phyloP scores from a whole-genome alignment of 306 rosid genomes.

The Gillenia trifoliata region DNA sequence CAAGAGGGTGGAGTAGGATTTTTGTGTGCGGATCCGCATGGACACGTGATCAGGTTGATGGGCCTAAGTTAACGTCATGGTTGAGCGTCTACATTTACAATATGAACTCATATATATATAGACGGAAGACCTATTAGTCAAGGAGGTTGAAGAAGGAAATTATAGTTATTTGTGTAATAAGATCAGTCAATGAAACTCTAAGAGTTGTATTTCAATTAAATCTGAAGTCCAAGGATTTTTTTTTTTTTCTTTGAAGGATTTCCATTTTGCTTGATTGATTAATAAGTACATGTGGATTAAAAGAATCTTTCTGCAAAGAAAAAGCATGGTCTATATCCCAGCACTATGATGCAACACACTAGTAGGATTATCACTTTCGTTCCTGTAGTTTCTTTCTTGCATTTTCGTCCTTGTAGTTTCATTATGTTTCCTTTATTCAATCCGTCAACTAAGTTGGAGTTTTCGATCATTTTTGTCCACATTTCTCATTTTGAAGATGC shows the following conservation, averaged over 20 bases:
- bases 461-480: too few relatives aligned
- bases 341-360: constrained; percentile 18
- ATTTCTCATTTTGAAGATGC: too few relatives aligned
- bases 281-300: constrained; percentile 32
- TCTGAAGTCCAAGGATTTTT: not conserved
- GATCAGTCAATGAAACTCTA: constrained; percentile 14
- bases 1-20: too few relatives aligned
- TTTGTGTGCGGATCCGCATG: too few relatives aligned
- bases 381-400: too few relatives aligned
- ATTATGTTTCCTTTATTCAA: too few relatives aligned
- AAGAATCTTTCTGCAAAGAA: constrained; percentile 37
- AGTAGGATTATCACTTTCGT: too few relatives aligned
- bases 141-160: constrained; percentile 12
- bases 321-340: constrained; percentile 47
- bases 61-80: not conserved
- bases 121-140: constrained; percentile 13
- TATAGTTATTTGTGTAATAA: constrained; percentile 1
- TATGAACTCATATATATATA: not conserved
- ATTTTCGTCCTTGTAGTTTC: too few relatives aligned
- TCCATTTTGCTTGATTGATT: constrained; percentile 23
- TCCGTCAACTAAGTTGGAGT: too few relatives aligned
- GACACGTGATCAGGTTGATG: too few relatives aligned
- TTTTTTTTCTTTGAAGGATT: too few relatives aligned
- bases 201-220: constrained; percentile 10
- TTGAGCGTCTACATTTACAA: constrained; percentile 1